Base-by-base conservation (phyloP, 176 grass and related monocot genomes). In the Aegilops longissima region DNA sequence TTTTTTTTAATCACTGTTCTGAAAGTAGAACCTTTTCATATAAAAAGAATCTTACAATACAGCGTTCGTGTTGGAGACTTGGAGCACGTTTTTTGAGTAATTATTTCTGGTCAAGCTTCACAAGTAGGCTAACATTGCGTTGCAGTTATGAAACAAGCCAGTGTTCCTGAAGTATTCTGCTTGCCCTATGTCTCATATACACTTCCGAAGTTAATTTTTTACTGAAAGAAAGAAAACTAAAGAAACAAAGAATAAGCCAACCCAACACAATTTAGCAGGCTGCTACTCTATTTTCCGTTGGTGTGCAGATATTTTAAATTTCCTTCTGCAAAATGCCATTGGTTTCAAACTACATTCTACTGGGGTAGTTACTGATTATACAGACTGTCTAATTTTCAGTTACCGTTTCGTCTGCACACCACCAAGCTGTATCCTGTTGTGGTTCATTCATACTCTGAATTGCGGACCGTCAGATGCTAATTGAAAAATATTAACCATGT, bases 61-160 rank as follows among this genome's bases (percentile, higher is more conserved):
- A 76, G 6, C 30, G 66, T 51, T 89, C 49, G 14, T 74, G 21
- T 35, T 83, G 34, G 45, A 74, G 47, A 66, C 39, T 79, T 79
- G 21, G 14, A 40, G 9, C 2, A 13, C 11, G 12, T 67, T 13
- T 80, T 87, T 68, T 42, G 29, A 14, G 24, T 59, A 61, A 9
- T 77, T 82, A 76, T 66, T 67, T 66, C 34, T 36, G 5, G 18
- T 3, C 66, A 67, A 0, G 3, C 62, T 73, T 79, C 1, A 56
- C 6, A 83, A 64, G 49, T 73, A 74, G 24, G 58, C 39, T 72
- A 29, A 42, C 33, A 75, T 76, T 66, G 18, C 17, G 47, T 33
- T 85, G 9, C 76, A 75, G 40, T 58, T 59, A 67, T 44, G 42
- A 69, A 30, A 47, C 12, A 76, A 81, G 8, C 24, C 24, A 23